Conservation (phyloP, 441 rosid species). For the Geranium incanum region DNA sequence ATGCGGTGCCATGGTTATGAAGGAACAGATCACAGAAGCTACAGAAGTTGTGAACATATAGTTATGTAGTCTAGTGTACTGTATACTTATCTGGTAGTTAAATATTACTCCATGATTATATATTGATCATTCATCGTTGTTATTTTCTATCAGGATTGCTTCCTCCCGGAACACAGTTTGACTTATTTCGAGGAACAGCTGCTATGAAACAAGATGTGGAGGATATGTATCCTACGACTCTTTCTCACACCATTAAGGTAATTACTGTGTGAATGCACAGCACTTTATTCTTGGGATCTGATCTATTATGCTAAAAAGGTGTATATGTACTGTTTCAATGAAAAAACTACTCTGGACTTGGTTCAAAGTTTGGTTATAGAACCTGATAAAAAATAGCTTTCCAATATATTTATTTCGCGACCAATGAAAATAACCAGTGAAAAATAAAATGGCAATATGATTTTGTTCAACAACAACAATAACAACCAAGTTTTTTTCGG, state of each 20-base stretch:
- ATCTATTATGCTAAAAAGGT: background rate
- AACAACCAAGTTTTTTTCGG: background rate
- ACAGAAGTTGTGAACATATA: background rate
- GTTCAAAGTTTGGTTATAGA: background rate
- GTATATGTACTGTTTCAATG: background rate
- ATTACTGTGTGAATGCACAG: conserved; percentile 6
- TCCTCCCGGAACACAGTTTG: conserved; percentile 99
- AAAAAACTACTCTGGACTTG: background rate
- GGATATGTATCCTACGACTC: conserved; percentile 77
- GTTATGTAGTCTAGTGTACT: background rate
- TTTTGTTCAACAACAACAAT: background rate
- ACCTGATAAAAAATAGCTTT: background rate
- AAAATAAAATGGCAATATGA: background rate
- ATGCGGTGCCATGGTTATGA: background rate
- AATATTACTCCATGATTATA: conserved; percentile 9
- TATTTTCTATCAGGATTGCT: conserved; percentile 60
- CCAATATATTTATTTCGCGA: background rate
- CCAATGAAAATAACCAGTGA: background rate
- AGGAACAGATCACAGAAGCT: conserved; percentile 6
- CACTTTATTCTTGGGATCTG: conserved; percentile 6
- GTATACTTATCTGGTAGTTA: background rate
- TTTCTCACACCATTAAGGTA: conserved; percentile 84
- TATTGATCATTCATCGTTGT: conserved; percentile 15
- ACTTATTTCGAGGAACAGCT: conserved; percentile 94
- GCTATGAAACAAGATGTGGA: conserved; percentile 99